These are phyloP conservation scores for Moringa oleifera DNA, from an alignment of 345 rosid genomes.

Conservation along the genomic window DNA sequence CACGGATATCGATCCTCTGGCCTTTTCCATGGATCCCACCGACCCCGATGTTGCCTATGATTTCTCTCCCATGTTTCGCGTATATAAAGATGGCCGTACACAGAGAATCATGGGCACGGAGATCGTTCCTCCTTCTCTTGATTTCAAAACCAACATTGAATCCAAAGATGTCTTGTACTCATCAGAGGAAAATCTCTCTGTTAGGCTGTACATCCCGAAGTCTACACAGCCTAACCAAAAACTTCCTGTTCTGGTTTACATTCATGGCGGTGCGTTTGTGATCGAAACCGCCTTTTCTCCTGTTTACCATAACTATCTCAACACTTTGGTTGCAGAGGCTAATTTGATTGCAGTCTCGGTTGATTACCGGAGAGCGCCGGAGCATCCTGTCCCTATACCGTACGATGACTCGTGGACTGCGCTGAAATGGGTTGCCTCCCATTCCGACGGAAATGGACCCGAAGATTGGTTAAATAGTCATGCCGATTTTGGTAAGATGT, in stretches of 20 bases:
- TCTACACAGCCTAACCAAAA: conserved; percentile 13
- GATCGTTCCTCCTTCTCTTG: conserved; percentile 31
- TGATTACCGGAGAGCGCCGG: conserved; percentile 63
- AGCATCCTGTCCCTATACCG: conserved; percentile 43
- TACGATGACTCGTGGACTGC: conserved; percentile 54
- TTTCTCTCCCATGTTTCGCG: conserved; percentile 19
- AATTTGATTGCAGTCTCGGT: conserved; percentile 37
- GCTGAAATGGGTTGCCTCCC: conserved; percentile 45
- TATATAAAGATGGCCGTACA: conserved; percentile 35
- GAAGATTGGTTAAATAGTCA: conserved; percentile 43
- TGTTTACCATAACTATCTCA: conserved; percentile 24
- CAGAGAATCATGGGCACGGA: conserved; percentile 37
- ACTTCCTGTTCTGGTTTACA: conserved; percentile 44
- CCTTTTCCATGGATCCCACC: conserved; percentile 4
- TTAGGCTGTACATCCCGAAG: conserved; percentile 29
- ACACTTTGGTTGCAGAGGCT: conserved; percentile 25
- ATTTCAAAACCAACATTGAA: conserved; percentile 26
- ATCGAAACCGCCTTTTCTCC: conserved; percentile 32
- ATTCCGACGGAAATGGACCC: conserved; percentile 28
- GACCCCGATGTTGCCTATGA: conserved; percentile 23
- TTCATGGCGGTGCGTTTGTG: conserved; percentile 49
- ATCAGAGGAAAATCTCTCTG: conserved; percentile 16
- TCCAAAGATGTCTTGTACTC: conserved; percentile 38
- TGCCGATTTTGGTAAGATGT: conserved; percentile 35
- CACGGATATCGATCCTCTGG: too few relatives aligned